Evolutionary conservation across 2,329 filamentous ascomycete species (phyloP), one percentile per base, ranked within the genome.

Genomic region (Penicillium glabrum): DNA sequence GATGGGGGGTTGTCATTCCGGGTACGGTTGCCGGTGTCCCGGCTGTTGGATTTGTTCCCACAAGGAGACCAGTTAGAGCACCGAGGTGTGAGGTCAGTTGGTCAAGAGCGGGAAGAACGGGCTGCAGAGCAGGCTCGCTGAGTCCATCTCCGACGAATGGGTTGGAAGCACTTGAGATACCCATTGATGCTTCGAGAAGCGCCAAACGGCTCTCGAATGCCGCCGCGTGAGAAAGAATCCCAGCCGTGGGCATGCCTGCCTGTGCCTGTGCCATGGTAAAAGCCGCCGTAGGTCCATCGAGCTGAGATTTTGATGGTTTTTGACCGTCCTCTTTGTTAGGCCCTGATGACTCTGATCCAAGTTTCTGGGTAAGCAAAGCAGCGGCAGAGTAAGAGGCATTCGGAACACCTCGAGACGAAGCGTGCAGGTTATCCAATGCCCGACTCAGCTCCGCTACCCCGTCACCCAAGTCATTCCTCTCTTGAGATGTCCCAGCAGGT

Each of bases 151-250:
- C 63, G 46, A 77, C 66, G 56, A 75, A 72, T 1, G 88, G 83
- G 62, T 89, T 80, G 11, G 86, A 83, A 0, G 87, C 85, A 23
- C 87, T 86, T 41, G 86, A 89, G 48, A 96, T 83, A 10, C 95
- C 95, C 27, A 99, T 83, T 1, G 87, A 84, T 63, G 86, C 86
- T 77, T 99, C 95, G 47, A 99, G 80, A 29, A 89, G 79, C 3
- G 88, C 79, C 21, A 99, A 84, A 5, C 95, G 86, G 29, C 85
- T 83, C 70, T 98, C 93, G 67, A 99, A 97, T 61, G 95, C 89
- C 24, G 93, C 90, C 7, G 91, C 89, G 72, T 92, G 90, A 33
- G 87, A 86, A 35, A 97, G 80, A 26, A 90, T 49, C 75, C 82
- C 45, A 79, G 87, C 31, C 3, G 72, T 60, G 5, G 69, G 44